A percentile compares a stretch with the other conserved stretches of the same genome.
These are phyloP conservation scores for Leishmania amazonensis DNA, from an alignment of 208 protist genomes.

Conservation along the genomic window DNA sequence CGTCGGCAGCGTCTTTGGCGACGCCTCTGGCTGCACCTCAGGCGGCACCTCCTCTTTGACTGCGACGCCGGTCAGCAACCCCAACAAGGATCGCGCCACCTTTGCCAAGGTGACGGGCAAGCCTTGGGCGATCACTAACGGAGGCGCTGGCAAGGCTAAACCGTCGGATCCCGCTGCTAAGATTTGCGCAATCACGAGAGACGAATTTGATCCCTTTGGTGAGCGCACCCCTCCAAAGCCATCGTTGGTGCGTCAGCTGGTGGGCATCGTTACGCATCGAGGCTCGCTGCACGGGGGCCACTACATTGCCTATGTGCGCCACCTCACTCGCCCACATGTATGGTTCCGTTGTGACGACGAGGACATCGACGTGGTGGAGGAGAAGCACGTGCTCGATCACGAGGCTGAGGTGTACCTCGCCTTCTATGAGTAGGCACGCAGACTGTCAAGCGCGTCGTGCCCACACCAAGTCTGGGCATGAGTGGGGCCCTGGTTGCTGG, in stretches of 20 bases:
- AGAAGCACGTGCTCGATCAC: conserved; percentile 53
- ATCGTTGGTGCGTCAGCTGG: conserved; percentile 55
- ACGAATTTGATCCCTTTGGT: conserved; percentile 47
- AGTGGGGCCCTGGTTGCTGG: not conserved
- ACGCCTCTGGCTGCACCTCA: conserved; percentile 4
- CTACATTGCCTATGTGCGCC: conserved; percentile 87
- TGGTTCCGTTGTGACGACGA: conserved; percentile 93
- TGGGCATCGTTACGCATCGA: conserved; percentile 83
- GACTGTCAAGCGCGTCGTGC: not conserved
- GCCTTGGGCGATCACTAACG: not conserved
- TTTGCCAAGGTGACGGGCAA: not conserved
- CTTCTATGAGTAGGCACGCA: conserved; percentile 78
- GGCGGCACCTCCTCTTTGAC: conserved; percentile 9
- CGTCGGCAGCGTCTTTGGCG: conserved; percentile 1
- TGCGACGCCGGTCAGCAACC: not conserved
- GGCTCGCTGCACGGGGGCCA: conserved; percentile 86
- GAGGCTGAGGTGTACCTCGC: conserved; percentile 76
- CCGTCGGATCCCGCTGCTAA: not conserved
- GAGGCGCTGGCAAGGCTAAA: not conserved
- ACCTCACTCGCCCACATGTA: conserved; percentile 41
- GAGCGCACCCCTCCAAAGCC: conserved; percentile 23
- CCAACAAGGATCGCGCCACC: not conserved
- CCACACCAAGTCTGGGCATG: not conserved
- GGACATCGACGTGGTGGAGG: conserved; percentile 69
- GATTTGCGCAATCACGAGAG: conserved; percentile 18